Conservation (phyloP, 176 grass and related monocot genomes). For the Avena sativa region DNA sequence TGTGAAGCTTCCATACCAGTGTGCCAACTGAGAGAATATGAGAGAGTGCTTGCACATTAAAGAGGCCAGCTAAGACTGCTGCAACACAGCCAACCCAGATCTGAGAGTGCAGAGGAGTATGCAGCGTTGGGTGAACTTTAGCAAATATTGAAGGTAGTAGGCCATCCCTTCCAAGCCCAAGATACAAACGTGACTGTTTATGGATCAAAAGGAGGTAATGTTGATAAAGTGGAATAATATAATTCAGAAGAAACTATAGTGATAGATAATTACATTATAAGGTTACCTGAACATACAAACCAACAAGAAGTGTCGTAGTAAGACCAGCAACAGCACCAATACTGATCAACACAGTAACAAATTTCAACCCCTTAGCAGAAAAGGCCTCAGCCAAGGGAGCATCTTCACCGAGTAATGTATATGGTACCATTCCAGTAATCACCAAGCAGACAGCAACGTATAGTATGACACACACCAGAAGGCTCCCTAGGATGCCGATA, state of each 20-base stretch:
- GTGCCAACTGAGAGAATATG: conserved; percentile 99
- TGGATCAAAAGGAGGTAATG: conserved; percentile 29
- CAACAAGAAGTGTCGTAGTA: conserved; percentile 94
- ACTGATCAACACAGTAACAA: conserved; percentile 88
- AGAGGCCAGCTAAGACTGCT: conserved; percentile 78
- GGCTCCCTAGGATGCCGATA: conserved; percentile 88
- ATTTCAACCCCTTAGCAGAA: conserved; percentile 85
- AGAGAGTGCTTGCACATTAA: conserved; percentile 83
- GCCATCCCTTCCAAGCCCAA: conserved; percentile 98
- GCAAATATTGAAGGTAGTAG: conserved; percentile 82
- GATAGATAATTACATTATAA: conserved; percentile 18
- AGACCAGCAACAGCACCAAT: conserved; percentile 91
- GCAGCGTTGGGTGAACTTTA: conserved; percentile 75
- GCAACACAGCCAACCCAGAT: conserved; percentile 95
- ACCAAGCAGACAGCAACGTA: conserved; percentile 97
- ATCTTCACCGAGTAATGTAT: conserved; percentile 79
- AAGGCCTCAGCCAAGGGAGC: conserved; percentile 98
- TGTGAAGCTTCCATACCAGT: conserved; percentile 61
- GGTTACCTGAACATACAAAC: conserved; percentile 96
- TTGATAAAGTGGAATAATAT: conserved; percentile 43
- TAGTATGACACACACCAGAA: conserved; percentile 72
- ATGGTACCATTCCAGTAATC: conserved; percentile 98
- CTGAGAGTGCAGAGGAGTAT: conserved; percentile 97
- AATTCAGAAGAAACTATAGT: neutral
- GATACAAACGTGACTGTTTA: conserved; percentile 91